Percentiles rank a stretch among this genome's conserved stretches.
These are phyloP conservation scores for Ceraceosorus bombacis DNA, from an alignment of 1,284 basidiomycete species.

Conservation along the genomic window DNA sequence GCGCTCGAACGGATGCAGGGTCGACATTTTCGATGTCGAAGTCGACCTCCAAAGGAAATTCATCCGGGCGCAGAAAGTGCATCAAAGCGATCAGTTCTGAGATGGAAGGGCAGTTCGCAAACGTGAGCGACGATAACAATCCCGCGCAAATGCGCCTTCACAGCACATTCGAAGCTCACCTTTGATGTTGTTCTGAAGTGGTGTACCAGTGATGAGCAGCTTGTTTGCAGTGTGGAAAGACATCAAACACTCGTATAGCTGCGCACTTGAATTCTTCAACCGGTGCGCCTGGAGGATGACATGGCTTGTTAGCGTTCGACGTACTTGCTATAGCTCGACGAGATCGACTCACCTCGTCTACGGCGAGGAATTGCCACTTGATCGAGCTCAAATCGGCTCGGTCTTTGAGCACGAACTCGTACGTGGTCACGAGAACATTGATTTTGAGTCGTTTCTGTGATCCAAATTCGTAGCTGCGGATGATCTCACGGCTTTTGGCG, in stretches of 20 bases:
- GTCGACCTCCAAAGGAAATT: constrained; percentile 72
- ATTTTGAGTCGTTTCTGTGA: constrained; percentile 73
- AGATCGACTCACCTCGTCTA: constrained; percentile 68
- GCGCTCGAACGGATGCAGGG: constrained; percentile 62
- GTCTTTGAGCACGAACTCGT: constrained; percentile 99
- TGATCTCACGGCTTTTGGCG: constrained; percentile 68
- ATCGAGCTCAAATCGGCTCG: constrained; percentile 79
- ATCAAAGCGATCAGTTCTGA: constrained; percentile 87
- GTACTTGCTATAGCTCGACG: too few relatives aligned
- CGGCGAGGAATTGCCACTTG: constrained; percentile 98
- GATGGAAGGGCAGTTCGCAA: constrained; percentile 5
- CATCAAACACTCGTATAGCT: constrained; percentile 86
- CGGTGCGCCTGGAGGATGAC: constrained; percentile 68
- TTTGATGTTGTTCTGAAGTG: constrained; percentile 97
- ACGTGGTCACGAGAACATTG: constrained; percentile 93
- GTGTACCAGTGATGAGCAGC: constrained; percentile 94
- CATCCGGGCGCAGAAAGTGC: constrained; percentile 98
- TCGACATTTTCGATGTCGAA: constrained; percentile 67
- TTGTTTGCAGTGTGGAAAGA: constrained; percentile 84
- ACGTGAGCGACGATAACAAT: neutral
- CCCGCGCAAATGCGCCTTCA: neutral
- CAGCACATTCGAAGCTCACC: constrained; percentile 55
- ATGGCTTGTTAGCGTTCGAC: neutral
- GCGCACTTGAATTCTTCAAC: constrained; percentile 93
- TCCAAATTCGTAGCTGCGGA: constrained; percentile 78